Percentiles rank a stretch among this genome's conserved stretches.
phyloP scores from a whole-genome alignment of 2,329 filamentous ascomycete genomes.

The Monosporascus sp. region DNA sequence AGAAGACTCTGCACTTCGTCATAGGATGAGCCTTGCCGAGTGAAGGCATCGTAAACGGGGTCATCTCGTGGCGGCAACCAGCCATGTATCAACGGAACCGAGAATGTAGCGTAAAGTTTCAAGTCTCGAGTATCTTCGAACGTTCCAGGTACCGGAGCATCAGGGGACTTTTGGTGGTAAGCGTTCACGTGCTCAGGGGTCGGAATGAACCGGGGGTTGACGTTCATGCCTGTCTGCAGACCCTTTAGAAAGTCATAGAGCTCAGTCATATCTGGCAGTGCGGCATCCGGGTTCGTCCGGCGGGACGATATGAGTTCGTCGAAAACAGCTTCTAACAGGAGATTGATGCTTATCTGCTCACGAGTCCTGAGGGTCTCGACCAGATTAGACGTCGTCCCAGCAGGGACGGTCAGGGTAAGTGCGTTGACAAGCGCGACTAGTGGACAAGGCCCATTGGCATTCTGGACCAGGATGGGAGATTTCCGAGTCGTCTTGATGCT shows the following conservation, averaged over 20 bases:
- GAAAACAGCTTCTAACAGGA: conserved; percentile 84
- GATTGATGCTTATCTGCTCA: conserved; percentile 81
- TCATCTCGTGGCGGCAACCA: conserved; percentile 75
- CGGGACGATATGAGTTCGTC: conserved; percentile 84
- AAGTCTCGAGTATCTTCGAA: conserved; percentile 89
- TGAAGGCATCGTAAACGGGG: conserved; percentile 63
- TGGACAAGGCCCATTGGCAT: conserved; percentile 90
- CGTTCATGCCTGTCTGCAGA: conserved; percentile 94
- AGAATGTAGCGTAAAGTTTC: conserved; percentile 85
- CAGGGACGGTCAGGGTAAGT: conserved; percentile 74
- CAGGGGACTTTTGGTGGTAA: conserved; percentile 47
- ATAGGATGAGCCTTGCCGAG: conserved; percentile 73
- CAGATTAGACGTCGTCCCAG: conserved; percentile 59
- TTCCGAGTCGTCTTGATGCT: conserved; percentile 58
- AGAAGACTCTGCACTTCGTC: conserved; percentile 88
- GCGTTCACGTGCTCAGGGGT: conserved; percentile 40
- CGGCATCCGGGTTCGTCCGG: conserved; percentile 54
- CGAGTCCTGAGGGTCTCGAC: conserved; percentile 71
- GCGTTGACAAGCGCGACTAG: conserved; percentile 91
- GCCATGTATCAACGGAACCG: conserved; percentile 83
- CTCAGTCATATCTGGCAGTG: conserved; percentile 80
- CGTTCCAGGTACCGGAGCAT: conserved; percentile 54
- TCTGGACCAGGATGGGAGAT: conserved; percentile 89
- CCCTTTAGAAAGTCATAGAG: conserved; percentile 83
- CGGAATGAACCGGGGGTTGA: conserved; percentile 83